Percentiles rank a stretch among this genome's conserved stretches.
phyloP scores from a whole-genome alignment of 2,329 filamentous ascomycete species.

The Botrytis elliptica region DNA sequence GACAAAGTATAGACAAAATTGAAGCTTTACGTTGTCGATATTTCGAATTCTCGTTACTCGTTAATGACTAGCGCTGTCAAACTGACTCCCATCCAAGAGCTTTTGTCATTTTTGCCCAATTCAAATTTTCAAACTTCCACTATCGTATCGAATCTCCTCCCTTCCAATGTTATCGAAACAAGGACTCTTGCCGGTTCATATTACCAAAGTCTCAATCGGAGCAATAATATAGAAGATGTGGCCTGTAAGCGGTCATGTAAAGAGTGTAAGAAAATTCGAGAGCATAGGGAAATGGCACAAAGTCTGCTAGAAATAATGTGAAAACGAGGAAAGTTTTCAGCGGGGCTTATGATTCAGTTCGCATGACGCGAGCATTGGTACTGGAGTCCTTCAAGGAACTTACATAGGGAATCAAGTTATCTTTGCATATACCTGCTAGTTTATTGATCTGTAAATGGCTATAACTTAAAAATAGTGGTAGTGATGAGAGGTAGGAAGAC shows the following conservation, averaged over 20 bases:
- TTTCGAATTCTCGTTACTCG: background rate
- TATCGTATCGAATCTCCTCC: background rate
- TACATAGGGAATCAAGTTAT: background rate
- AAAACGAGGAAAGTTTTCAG: background rate
- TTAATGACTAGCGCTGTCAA: background rate
- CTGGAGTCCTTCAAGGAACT: background rate
- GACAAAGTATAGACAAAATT: background rate
- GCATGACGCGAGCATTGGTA: background rate
- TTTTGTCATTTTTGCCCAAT: background rate
- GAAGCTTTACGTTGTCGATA: background rate
- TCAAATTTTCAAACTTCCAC: background rate
- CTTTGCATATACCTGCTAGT: background rate
- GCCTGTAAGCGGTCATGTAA: background rate
- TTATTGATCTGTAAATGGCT: background rate
- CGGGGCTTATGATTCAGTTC: background rate
- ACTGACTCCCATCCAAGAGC: background rate
- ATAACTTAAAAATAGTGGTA: background rate
- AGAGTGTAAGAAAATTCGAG: background rate
- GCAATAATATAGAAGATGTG: background rate
- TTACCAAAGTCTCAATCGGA: background rate
- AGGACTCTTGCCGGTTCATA: background rate
- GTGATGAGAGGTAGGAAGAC: background rate
- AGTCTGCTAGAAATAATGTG: background rate
- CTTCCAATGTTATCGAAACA: background rate
- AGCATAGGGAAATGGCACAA: background rate